phyloP scores from a whole-genome alignment of 1,284 basidiomycete species.

The Cystobasidium sp. region DNA sequence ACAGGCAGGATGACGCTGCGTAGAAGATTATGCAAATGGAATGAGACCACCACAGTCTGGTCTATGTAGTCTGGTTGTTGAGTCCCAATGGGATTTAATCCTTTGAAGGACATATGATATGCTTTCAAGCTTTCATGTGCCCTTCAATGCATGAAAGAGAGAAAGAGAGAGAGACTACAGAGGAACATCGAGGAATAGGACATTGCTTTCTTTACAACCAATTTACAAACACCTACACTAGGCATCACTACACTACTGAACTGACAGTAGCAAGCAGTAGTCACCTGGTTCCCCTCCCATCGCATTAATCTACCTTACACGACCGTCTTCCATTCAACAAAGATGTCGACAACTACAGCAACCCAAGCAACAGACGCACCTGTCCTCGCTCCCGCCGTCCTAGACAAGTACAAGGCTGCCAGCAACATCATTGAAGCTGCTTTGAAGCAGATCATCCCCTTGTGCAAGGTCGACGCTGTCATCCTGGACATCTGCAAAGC shows the following conservation, averaged over 20 bases:
- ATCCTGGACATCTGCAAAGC: conserved; percentile 83
- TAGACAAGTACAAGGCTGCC: conserved; percentile 45
- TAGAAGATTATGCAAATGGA: not conserved
- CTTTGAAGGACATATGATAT: too few species aligned
- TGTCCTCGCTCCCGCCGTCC: conserved; percentile 34
- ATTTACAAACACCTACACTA: not conserved
- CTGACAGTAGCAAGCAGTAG: too few species aligned
- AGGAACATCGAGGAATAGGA: not conserved
- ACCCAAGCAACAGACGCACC: conserved; percentile 23
- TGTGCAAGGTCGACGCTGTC: conserved; percentile 76
- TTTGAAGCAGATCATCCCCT: conserved; percentile 80
- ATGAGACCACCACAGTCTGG: too few species aligned
- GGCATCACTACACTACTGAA: not conserved
- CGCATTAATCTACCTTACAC: not conserved
- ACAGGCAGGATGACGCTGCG: not conserved
- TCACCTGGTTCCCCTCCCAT: too few species aligned
- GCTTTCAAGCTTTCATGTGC: not conserved
- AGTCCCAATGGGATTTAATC: too few species aligned
- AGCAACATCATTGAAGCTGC: conserved; percentile 73
- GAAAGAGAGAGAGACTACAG: not conserved
- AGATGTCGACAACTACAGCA: conserved; percentile 13
- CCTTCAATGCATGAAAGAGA: not conserved
- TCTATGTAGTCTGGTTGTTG: too few species aligned
- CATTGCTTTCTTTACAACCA: not conserved
- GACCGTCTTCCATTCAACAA: not conserved